phyloP scores from a whole-genome alignment of 192 early-diverging fungal genomes.

The Coemansia guatemalensis region DNA sequence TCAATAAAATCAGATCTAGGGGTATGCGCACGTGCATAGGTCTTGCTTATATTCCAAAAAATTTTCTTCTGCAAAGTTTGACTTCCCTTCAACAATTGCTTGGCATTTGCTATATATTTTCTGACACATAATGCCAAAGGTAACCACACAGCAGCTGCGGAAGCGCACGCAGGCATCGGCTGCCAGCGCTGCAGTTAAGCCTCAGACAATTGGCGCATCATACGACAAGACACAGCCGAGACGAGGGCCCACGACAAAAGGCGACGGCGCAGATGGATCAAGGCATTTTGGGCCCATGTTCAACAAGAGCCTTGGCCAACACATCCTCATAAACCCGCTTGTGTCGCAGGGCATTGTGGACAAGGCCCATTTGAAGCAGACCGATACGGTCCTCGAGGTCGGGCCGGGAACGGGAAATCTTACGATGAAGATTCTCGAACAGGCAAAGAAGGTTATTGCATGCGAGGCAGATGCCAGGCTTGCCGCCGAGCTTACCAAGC shows the following conservation, averaged over 20 bases:
- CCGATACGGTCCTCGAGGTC: slow-evolving; percentile 86
- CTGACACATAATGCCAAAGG: slow-evolving; percentile 44
- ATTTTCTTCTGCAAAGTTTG: not conserved
- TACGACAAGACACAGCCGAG: slow-evolving; percentile 30
- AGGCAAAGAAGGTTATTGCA: slow-evolving; percentile 90
- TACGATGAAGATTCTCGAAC: slow-evolving; percentile 89
- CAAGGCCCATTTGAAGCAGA: slow-evolving; percentile 73
- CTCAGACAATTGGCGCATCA: slow-evolving; percentile 44
- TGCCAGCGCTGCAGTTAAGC: slow-evolving; percentile 36
- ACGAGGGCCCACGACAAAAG: slow-evolving; percentile 4
- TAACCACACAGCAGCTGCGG: slow-evolving; percentile 53
- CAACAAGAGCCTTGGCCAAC: slow-evolving; percentile 97
- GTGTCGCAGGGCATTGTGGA: slow-evolving; percentile 96
- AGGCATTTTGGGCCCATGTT: slow-evolving; percentile 83
- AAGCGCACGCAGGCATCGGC: slow-evolving; percentile 52
- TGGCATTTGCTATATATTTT: not conserved
- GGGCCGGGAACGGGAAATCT: slow-evolving; percentile 99
- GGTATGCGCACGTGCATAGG: slow-evolving; percentile 9
- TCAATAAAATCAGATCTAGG: not conserved
- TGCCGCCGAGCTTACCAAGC: slow-evolving; percentile 94
- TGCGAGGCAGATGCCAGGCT: slow-evolving; percentile 97
- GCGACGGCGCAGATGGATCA: slow-evolving; percentile 18
- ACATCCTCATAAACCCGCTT: slow-evolving; percentile 97
- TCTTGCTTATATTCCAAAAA: not conserved
- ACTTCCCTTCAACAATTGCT: not conserved